Conservation (phyloP, 2,329 filamentous ascomycete genomes). For the Penicillium glabrum region DNA sequence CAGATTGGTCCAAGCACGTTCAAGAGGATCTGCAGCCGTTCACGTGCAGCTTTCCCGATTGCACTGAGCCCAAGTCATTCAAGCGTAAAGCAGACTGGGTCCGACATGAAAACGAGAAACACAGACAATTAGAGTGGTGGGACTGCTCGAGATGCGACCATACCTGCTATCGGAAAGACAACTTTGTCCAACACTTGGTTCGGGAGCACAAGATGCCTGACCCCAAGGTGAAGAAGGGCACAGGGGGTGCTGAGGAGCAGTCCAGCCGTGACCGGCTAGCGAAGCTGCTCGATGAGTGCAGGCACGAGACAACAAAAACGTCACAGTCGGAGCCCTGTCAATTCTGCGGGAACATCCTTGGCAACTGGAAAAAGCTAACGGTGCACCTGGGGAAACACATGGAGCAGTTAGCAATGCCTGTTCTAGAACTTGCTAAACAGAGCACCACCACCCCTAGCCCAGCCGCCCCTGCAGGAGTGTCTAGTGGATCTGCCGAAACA, state of each 20-base stretch:
- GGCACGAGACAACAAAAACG: conserved; percentile 63
- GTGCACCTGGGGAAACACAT: conserved; percentile 94
- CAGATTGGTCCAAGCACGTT: conserved; percentile 95
- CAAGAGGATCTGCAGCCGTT: conserved; percentile 93
- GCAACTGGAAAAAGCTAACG: conserved; percentile 87
- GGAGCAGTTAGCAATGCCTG: conserved; percentile 84
- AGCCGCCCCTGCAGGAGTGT: conserved; percentile 7
- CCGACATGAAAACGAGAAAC: conserved; percentile 86
- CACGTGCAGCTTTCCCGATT: conserved; percentile 84
- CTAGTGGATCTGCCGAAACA: conserved; percentile 1
- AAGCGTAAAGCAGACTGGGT: conserved; percentile 97
- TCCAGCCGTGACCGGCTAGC: conserved; percentile 62
- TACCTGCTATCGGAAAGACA: conserved; percentile 82
- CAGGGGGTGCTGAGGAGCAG: conserved; percentile 37
- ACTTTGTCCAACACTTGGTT: conserved; percentile 89
- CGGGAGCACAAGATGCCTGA: conserved; percentile 86
- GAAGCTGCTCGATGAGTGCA: conserved; percentile 76
- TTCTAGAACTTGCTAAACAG: conserved; percentile 57
- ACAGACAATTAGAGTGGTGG: conserved; percentile 90
- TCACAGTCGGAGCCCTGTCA: conserved; percentile 78
- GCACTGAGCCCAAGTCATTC: conserved; percentile 84
- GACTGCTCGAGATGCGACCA: conserved; percentile 79
- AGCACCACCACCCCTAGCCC: conserved; percentile 33
- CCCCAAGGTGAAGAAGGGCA: conserved; percentile 72
- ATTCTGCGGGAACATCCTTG: conserved; percentile 80